Conservation (phyloP, 148 eudicot genomes). For the Rhododendron griersonianum region DNA sequence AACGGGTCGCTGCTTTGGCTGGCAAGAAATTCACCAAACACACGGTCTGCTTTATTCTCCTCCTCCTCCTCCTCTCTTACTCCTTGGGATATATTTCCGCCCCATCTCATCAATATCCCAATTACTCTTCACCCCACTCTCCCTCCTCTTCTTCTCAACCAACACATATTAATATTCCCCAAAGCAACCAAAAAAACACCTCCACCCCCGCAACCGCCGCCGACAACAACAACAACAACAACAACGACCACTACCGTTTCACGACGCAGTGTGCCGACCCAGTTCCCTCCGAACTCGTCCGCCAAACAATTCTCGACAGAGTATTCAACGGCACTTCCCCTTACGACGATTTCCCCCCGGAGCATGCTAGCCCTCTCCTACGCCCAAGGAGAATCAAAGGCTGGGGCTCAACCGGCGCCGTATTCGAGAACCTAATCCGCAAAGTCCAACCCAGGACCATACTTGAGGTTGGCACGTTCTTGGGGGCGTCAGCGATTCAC, state of each 20-base stretch:
- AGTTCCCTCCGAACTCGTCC: conserved; percentile 25
- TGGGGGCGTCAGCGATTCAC: conserved; percentile 79
- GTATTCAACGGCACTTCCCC: conserved; percentile 60
- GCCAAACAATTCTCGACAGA: conserved; percentile 32
- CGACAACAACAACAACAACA: too few species aligned
- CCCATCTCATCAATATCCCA: neutral
- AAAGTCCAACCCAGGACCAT: conserved; percentile 45
- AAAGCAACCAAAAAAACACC: neutral
- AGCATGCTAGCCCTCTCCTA: conserved; percentile 32
- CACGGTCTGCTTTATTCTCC: conserved; percentile 16
- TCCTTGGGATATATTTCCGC: conserved; percentile 39
- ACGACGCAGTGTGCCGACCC: conserved; percentile 29
- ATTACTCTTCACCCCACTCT: neutral
- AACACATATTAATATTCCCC: neutral
- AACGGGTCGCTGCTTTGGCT: neutral
- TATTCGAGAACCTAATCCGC: conserved; percentile 50
- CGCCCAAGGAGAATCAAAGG: conserved; percentile 38
- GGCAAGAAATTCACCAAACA: conserved; percentile 13
- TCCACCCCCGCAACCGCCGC: neutral
- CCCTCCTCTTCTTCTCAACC: neutral
- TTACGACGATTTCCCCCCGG: conserved; percentile 52
- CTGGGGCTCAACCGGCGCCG: conserved; percentile 71
- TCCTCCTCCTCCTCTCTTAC: conserved; percentile 35
- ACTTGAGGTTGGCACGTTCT: conserved; percentile 63
- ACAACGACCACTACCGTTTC: conserved; percentile 37